Evolutionary conservation across 1,139 yeast species (phyloP).

Genomic region (Candida pseudoviswanathii): DNA sequence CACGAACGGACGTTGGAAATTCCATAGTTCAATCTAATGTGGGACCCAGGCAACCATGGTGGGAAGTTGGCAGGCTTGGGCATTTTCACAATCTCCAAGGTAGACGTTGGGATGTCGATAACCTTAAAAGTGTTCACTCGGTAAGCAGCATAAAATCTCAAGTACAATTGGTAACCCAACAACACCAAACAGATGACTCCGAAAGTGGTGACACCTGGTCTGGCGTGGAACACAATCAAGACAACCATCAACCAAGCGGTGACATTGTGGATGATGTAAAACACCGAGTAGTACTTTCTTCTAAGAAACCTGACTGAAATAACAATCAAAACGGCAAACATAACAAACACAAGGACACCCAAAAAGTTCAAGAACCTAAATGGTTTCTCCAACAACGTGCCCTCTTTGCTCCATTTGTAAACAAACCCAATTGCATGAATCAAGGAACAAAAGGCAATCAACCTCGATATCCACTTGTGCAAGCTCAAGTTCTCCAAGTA

Average conservation of each 20-base stretch:
- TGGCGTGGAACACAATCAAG: slow-evolving; percentile 41
- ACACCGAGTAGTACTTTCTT: slow-evolving; percentile 27
- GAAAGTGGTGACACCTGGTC: slow-evolving; percentile 40
- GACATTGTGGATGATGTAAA: slow-evolving; percentile 39
- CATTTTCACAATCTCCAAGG: slow-evolving; percentile 28
- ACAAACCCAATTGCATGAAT: slow-evolving; percentile 63
- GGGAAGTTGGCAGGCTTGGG: slow-evolving; percentile 30
- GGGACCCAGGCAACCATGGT: slow-evolving; percentile 37
- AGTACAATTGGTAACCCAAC: slow-evolving; percentile 25
- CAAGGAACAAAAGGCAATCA: slow-evolving; percentile 52
- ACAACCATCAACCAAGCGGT: slow-evolving; percentile 32
- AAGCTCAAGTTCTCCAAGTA: slow-evolving; percentile 59
- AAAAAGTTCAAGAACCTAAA: slow-evolving; percentile 52
- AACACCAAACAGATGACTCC: slow-evolving; percentile 23
- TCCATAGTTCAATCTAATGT: slow-evolving; percentile 31
- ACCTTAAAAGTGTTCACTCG: slow-evolving; percentile 15
- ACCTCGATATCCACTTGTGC: slow-evolving; percentile 83
- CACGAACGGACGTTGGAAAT: slow-evolving; percentile 21
- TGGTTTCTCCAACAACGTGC: slow-evolving; percentile 37
- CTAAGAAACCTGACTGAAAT: slow-evolving; percentile 51
- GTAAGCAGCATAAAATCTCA: slow-evolving; percentile 20
- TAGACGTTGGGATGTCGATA: slow-evolving; percentile 18
- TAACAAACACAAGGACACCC: slow-evolving; percentile 58
- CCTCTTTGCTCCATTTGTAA: slow-evolving; percentile 45
- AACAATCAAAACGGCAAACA: slow-evolving; percentile 47